Base-by-base conservation (phyloP, 2,329 filamentous ascomycete genomes). In the Penicillium sp. region DNA sequence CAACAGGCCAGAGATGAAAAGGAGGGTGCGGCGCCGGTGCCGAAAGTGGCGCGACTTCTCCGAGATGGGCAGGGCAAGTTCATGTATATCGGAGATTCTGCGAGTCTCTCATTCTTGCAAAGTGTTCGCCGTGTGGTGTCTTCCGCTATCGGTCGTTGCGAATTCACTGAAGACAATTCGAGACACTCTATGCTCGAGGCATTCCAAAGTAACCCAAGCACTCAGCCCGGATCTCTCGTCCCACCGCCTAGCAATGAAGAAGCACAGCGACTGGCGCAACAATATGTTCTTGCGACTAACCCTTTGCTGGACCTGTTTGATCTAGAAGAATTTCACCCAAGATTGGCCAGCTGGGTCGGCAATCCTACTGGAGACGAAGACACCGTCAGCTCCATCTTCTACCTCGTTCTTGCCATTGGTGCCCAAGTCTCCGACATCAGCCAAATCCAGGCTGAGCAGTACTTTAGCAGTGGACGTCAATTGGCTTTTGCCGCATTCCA, bases 1-100 rank as follows among this genome's bases (percentile, higher is more conserved):
- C 62, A 65, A 21, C 60, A 67, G 28, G 54, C 49, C 26, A 54
- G 61, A 13, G 65, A 68, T 24, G 68, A 69, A 34, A 70, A 67
- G 36, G 67, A 70, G 41, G 68, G 68, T 21, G 63, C 57, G 13
- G 65, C 69, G 9, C 66, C 66, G 10, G 72, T 65, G 54, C 73
- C 61, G 43, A 73, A 67, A 63, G 74, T 58, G 60, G 74, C 63
- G 62, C 73, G 78, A 9, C 73, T 81, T 24, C 69, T 81, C 9
- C 76, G 76, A 23, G 79, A 81, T 57, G 77, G 77, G 0, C 76
- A 80, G 54, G 79, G 79, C 6, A 81, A 80, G 50, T 75, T 79
- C 45, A 80, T 81, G 61, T 81, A 80, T 57, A 77, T 81, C 26
- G 79, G 79, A 13, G 79, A 81, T 53, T 81, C 77, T 34, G 79